phyloP scores from a whole-genome alignment of 768 basidiomycete genomes.

The Pisolithus sp. region DNA sequence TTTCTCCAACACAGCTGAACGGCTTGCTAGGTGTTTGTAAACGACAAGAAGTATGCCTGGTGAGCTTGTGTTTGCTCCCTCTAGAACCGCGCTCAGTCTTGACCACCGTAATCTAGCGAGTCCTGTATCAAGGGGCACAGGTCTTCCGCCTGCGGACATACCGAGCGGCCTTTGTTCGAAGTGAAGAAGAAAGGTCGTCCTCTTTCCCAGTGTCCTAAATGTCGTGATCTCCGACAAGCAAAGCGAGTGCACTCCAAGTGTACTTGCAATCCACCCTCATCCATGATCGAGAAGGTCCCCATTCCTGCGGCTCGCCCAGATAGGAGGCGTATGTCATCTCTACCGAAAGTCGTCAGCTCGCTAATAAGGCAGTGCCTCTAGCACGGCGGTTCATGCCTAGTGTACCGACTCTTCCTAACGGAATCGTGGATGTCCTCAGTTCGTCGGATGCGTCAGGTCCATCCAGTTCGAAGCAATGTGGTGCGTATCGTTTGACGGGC shows the following conservation, averaged over 20 bases:
- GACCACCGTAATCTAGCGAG: conserved; percentile 44
- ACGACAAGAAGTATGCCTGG: conserved; percentile 74
- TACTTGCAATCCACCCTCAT: conserved; percentile 49
- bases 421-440: conserved; percentile 50
- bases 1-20: neutral
- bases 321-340: conserved; percentile 25
- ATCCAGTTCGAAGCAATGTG: conserved; percentile 44
- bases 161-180: conserved; percentile 85
- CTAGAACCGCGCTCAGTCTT: conserved; percentile 3
- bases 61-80: conserved; percentile 24
- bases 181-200: conserved; percentile 93
- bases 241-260: conserved; percentile 81
- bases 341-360: conserved; percentile 8
- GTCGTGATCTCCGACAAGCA: conserved; percentile 75
- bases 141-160: conserved; percentile 82
- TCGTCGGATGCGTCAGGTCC: conserved; percentile 23
- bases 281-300: conserved; percentile 22
- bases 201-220: conserved; percentile 82
- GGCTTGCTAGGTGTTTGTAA: conserved; percentile 54
- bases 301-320: conserved; percentile 28
- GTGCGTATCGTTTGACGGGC: conserved; percentile 22
- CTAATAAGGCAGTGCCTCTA: conserved; percentile 21
- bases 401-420: conserved; percentile 67
- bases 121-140: conserved; percentile 94
- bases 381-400: conserved; percentile 67